Evolutionary conservation across 2,329 filamentous ascomycete species (phyloP).

Genomic region (Furcasterigmium furcatum): DNA sequence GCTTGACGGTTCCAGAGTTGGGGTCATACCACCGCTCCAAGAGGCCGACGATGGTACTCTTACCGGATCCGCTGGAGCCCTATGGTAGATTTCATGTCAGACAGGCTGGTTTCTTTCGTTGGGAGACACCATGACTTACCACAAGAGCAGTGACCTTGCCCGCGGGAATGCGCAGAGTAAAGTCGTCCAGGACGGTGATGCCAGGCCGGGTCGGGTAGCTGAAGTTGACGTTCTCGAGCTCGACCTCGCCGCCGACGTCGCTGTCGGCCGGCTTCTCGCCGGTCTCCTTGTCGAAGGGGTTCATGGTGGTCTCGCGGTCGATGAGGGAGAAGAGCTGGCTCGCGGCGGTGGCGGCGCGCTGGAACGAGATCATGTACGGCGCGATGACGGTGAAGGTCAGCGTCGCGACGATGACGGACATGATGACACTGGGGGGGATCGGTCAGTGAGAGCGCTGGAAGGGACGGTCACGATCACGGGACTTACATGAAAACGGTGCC

Average conservation of each 20-base stretch:
- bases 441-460: conserved; percentile 4
- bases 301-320: conserved; percentile 17
- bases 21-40: conserved; percentile 57
- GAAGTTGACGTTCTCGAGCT: conserved; percentile 25
- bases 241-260: conserved; percentile 14
- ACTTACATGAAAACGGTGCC: conserved; percentile 12
- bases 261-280: conserved; percentile 5
- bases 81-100: conserved; percentile 31
- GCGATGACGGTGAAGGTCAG: conserved; percentile 11
- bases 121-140: conserved; percentile 12
- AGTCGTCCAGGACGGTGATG: conserved; percentile 25
- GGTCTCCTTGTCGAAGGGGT: conserved; percentile 14
- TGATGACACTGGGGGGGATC: conserved; percentile 13
- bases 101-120: no score
- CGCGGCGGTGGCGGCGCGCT: conserved; percentile 16
- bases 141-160: conserved; percentile 27
- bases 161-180: conserved; percentile 29
- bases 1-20: conserved; percentile 33
- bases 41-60: conserved; percentile 55
- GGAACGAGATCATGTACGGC: conserved; percentile 16
- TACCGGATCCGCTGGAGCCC: conserved; percentile 55
- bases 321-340: conserved; percentile 19
- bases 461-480: no score
- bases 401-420: conserved; percentile 17
- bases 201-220: conserved; percentile 30